Evolutionary conservation across 2,329 filamentous ascomycete species (phyloP), one percentile per base, ranked within the genome.

Genomic region (Laburnicola sp.): DNA sequence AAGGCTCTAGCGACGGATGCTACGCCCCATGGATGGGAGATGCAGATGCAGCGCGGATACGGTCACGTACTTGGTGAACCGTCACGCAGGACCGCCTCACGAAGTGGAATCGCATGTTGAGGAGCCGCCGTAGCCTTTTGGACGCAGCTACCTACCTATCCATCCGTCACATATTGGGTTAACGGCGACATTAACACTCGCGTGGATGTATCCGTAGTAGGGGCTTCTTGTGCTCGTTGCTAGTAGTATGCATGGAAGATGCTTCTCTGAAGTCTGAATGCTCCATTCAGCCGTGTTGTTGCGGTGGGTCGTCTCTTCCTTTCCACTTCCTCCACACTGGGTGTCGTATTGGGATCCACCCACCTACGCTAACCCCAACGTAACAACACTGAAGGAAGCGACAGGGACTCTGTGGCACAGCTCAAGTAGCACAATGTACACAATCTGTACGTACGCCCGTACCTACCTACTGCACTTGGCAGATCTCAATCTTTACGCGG

Each of bases 1-100:
- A n/a, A 45, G 22, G 43, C 32, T 56, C 54, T 37, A 39, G 40
- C 40, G 32, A 46, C 41, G 40, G 39, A 21, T 42, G 25, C 41
- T 10, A 42, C 44, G 27, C 38, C 50, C 32, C 34, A 34, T 40
- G 45, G n/a, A n/a, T n/a, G n/a, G n/a, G n/a, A n/a, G n/a, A n/a
- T n/a, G n/a, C n/a, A n/a, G n/a, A n/a, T n/a, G 27, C 30, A 34
- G 41, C 41, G 35, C 40, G 35, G 40, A 40, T 41, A 41, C 34
- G 40, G 3, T 40, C 16, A 7, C 23, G 31, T 41, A 38, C 37
- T 30, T 44, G n/a, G n/a, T n/a, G n/a, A n/a, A n/a, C n/a, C 28
- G 40, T 37, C 40, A 50, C 28, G 36, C 45, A 34, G 27, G 36
- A 27, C 22, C 36, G 45, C 43, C 31, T 47, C 36, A 28, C 34